Conservation (phyloP, 2,329 filamentous ascomycete genomes). For the Pseudogymnoascus sp. region DNA sequence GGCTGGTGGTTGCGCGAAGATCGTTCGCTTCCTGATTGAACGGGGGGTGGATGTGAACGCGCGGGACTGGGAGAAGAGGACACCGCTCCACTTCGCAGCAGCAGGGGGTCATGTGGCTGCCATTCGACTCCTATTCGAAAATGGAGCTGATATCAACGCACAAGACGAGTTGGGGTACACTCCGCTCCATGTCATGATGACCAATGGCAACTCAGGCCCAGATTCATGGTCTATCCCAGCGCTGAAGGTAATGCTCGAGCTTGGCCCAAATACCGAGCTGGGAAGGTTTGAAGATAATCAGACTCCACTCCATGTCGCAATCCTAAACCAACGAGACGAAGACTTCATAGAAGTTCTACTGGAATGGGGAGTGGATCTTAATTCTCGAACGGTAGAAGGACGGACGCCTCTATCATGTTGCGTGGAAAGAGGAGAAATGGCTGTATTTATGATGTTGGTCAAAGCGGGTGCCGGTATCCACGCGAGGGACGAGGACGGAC, state of each 20-base stretch:
- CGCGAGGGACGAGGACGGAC: neutral
- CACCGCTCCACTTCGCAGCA: neutral
- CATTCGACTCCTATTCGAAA: neutral
- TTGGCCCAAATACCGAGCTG: neutral
- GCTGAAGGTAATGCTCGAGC: neutral
- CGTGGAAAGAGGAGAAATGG: neutral
- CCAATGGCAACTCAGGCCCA: neutral
- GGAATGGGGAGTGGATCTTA: neutral
- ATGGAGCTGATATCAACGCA: neutral
- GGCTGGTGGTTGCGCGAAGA: neutral
- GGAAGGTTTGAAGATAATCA: neutral
- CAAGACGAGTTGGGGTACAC: neutral
- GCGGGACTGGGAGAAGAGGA: neutral
- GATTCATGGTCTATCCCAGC: neutral
- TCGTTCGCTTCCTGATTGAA: neutral
- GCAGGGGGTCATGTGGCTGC: neutral
- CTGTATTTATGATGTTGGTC: neutral
- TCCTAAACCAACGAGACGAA: neutral
- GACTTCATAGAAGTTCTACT: neutral
- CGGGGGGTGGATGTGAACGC: neutral
- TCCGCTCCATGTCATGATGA: neutral
- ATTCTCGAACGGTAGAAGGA: neutral
- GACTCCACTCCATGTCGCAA: neutral
- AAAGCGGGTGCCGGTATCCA: neutral
- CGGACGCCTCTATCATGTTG: neutral